Evolutionary conservation across 192 early-diverging fungal genomes (phyloP).

Genomic region (Pecoramyces ruminantium): DNA sequence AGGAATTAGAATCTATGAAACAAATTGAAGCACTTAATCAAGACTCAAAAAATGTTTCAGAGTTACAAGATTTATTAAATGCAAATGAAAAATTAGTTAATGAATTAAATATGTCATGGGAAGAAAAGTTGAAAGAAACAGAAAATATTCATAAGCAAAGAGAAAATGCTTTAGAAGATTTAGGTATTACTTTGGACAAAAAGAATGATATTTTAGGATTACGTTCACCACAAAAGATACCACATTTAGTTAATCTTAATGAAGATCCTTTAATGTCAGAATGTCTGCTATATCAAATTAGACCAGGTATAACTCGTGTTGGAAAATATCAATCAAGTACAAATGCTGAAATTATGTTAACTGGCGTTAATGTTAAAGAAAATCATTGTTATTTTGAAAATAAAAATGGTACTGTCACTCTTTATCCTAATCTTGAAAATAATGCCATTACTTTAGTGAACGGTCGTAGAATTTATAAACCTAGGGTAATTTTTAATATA

Average conservation of each 20-base stretch:
- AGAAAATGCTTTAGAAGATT: slow-evolving; percentile 54
- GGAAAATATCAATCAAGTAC: slow-evolving; percentile 20
- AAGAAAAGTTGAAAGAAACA: slow-evolving; percentile 55
- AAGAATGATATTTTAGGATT: slow-evolving; percentile 47
- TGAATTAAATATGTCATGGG: slow-evolving; percentile 70
- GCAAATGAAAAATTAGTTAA: slow-evolving; percentile 73
- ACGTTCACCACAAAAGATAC: slow-evolving; percentile 54
- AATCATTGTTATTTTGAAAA: slow-evolving; percentile 63
- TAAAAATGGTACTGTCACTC: slow-evolving; percentile 28
- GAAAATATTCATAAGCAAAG: slow-evolving; percentile 53
- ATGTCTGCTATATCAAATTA: slow-evolving; percentile 75
- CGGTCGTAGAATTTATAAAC: slow-evolving; percentile 40
- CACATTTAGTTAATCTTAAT: slow-evolving; percentile 77
- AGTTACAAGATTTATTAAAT: slow-evolving; percentile 60
- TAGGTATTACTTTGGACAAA: slow-evolving; percentile 54
- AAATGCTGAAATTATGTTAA: slow-evolving; percentile 34
- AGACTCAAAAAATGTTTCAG: background rate
- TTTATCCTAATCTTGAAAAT: slow-evolving; percentile 26
- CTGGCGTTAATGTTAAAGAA: slow-evolving; percentile 38
- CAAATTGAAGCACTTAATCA: slow-evolving; percentile 7
- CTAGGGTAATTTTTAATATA: background rate
- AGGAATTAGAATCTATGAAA: slow-evolving; percentile 27
- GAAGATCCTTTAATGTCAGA: slow-evolving; percentile 81
- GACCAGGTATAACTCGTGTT: slow-evolving; percentile 50
- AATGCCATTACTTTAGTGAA: slow-evolving; percentile 58